Conservation (phyloP, 2,329 filamentous ascomycete species). For the Neopestalotiopsis clavispora region DNA sequence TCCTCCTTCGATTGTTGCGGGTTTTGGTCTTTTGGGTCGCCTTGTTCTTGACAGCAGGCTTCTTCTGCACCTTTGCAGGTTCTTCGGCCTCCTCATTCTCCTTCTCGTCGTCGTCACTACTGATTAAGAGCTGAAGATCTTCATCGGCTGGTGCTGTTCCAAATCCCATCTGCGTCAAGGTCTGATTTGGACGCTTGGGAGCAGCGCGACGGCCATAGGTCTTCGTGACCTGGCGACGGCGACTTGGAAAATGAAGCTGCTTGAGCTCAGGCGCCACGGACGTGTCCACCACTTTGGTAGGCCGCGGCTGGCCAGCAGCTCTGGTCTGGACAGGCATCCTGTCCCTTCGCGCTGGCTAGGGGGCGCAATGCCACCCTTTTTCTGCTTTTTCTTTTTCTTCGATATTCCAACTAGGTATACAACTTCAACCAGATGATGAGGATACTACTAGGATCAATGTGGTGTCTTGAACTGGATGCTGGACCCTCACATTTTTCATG, state of each 20-base stretch:
- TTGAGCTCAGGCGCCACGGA: neutral
- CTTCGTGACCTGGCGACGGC: conserved; percentile 11
- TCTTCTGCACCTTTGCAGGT: conserved; percentile 19
- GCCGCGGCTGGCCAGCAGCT: conserved; percentile 6
- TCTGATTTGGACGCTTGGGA: conserved; percentile 10
- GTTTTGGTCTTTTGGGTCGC: conserved; percentile 23
- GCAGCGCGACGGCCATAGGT: conserved; percentile 13
- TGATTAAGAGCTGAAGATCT: conserved; percentile 17
- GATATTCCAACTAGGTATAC: neutral
- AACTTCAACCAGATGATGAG: neutral
- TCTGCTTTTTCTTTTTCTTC: neutral
- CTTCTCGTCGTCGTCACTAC: conserved; percentile 21
- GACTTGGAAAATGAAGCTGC: conserved; percentile 15
- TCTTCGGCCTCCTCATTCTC: conserved; percentile 22
- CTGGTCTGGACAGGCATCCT: conserved; percentile 11
- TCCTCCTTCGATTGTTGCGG: conserved; percentile 31
- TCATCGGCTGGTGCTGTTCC: conserved; percentile 5
- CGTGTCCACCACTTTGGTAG: conserved; percentile 3
- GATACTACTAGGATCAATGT: no score
- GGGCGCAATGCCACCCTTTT: neutral
- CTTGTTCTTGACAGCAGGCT: conserved; percentile 17
- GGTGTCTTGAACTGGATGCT: neutral
- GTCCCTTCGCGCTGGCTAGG: neutral
- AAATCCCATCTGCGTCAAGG: conserved; percentile 18
- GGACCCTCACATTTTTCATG: neutral